Evolutionary conservation across 306 rosid genomes (phyloP).

Genomic region (Medicago arabica): DNA sequence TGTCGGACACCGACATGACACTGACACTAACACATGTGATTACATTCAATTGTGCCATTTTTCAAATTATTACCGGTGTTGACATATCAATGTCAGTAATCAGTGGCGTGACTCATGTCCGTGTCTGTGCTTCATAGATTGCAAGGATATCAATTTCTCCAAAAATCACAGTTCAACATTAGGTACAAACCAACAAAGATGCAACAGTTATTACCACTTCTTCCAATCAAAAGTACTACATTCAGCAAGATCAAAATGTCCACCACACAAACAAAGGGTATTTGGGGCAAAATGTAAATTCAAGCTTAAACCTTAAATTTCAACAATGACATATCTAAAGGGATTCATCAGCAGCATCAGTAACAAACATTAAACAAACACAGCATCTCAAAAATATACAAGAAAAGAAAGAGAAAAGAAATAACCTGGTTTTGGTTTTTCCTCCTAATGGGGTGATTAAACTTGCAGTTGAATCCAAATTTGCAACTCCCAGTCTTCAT

Average conservation of each 20-base stretch:
- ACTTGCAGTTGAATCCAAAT: conserved; percentile 87
- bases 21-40: too few species aligned
- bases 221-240: conserved; percentile 31
- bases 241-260: conserved; percentile 29
- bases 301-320: conserved; percentile 6
- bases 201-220: neutral
- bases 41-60: too few species aligned
- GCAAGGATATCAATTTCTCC: conserved; percentile 14
- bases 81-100: too few species aligned
- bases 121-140: neutral
- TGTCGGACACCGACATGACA: too few species aligned
- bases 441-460: conserved; percentile 81
- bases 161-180: conserved; percentile 14
- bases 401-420: neutral
- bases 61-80: too few species aligned
- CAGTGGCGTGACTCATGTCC: too few species aligned
- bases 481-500: conserved; percentile 89
- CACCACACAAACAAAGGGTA: conserved; percentile 18
- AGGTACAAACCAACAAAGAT: conserved; percentile 10
- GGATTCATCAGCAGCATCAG: neutral
- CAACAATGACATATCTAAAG: conserved; percentile 7
- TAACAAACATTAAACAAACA: neutral
- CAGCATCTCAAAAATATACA: too few species aligned
- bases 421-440: conserved; percentile 71
- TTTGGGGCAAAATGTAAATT: conserved; percentile 6